Evolutionary conservation across 169 alveolate species (phyloP).

Genomic region (Besnoitia besnoiti): DNA sequence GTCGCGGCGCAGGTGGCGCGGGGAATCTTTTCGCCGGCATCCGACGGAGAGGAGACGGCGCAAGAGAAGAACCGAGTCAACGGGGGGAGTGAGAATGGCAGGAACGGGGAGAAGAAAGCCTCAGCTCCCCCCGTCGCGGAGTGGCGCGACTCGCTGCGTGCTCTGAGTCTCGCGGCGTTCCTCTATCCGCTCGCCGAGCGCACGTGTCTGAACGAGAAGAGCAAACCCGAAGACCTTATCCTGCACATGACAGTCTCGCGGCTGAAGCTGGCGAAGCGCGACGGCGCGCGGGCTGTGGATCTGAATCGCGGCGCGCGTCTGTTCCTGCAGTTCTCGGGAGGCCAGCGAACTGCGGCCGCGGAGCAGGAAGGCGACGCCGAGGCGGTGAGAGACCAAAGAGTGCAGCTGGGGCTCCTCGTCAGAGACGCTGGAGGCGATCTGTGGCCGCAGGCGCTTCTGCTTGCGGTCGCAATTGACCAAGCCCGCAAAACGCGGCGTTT

Average conservation of each 20-base stretch:
- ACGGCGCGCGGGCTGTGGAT: background rate
- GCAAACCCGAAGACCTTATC: conserved; percentile 11
- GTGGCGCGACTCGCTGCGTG: background rate
- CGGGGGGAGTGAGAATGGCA: background rate
- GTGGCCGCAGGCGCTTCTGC: conserved; percentile 12
- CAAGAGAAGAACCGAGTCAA: background rate
- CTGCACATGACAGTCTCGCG: background rate
- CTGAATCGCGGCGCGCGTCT: background rate
- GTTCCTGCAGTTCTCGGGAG: background rate
- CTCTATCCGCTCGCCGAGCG: background rate
- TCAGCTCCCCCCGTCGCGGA: background rate
- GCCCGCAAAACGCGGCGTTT: background rate
- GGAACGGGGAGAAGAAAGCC: background rate
- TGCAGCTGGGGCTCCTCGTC: background rate
- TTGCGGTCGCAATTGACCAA: background rate
- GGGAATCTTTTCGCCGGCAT: background rate
- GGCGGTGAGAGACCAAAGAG: background rate
- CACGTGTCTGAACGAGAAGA: background rate
- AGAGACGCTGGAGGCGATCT: background rate
- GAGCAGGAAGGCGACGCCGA: background rate
- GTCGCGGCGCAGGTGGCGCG: background rate
- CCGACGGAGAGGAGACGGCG: background rate
- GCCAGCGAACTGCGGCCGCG: background rate
- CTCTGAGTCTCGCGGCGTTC: background rate
- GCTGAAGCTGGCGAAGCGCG: conserved; percentile 5